Conservation (phyloP, 371 early-diverging fungal genomes). For the Actinomortierella wolfii region DNA sequence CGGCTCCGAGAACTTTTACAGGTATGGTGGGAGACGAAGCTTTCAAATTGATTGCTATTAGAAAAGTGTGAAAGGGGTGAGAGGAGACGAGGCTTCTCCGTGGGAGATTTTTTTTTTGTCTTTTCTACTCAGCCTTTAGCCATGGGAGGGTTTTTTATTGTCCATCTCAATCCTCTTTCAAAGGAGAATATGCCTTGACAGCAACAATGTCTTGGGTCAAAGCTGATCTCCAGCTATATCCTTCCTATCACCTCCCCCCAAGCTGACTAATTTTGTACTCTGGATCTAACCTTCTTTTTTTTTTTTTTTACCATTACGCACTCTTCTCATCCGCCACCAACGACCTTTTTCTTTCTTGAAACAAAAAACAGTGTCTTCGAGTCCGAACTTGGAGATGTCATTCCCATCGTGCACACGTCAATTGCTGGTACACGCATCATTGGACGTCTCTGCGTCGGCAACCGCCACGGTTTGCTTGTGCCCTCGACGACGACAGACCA, state of each 20-base stretch:
- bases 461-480: conserved; percentile 97
- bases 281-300: not conserved
- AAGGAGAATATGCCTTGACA: no score
- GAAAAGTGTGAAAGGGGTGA: conserved; percentile 1
- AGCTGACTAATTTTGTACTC: not conserved
- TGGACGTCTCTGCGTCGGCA: conserved; percentile 96
- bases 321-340: conserved; percentile 3
- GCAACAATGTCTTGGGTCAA: no score
- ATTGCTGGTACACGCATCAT: conserved; percentile 99
- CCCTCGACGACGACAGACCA: conserved; percentile 99
- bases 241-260: not conserved
- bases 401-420: conserved; percentile 99
- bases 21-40: conserved; percentile 52
- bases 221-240: not conserved
- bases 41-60: conserved; percentile 19
- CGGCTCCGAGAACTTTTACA: conserved; percentile 98
- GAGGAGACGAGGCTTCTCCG: no score
- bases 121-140: no score
- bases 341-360: conserved; percentile 18
- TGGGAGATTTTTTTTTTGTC: no score
- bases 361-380: conserved; percentile 81
- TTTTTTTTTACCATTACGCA: conserved; percentile 15
- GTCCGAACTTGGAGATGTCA: conserved; percentile 92
- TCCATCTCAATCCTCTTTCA: no score
- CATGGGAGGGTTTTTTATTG: no score